phyloP scores from a whole-genome alignment of 306 rosid genomes.

The Acacia confusa region DNA sequence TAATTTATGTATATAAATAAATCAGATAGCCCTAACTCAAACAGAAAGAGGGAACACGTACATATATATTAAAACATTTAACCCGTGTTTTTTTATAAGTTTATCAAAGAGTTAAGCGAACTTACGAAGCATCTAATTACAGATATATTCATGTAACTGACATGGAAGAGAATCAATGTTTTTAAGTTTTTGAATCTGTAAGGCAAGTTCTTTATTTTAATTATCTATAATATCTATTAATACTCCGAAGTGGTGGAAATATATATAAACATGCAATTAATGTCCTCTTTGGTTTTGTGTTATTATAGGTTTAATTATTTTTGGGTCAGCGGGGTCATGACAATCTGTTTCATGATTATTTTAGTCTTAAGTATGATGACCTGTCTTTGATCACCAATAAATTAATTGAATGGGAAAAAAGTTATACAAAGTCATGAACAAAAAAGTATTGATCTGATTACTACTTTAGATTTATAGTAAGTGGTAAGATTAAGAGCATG shows the following conservation, averaged over 20 bases:
- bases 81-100: slow-evolving; percentile 28
- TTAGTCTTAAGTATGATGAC: background rate
- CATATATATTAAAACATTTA: background rate
- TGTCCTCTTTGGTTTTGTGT: background rate
- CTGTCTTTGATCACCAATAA: background rate
- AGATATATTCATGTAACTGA: background rate
- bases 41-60: background rate
- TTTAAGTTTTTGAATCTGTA: slow-evolving; percentile 4
- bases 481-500: background rate
- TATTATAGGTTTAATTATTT: background rate
- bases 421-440: background rate
- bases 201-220: slow-evolving; percentile 10
- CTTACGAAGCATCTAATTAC: slow-evolving; percentile 7
- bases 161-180: background rate
- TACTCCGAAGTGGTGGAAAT: background rate
- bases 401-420: background rate
- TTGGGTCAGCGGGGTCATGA: background rate
- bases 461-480: background rate
- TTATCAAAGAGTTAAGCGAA: slow-evolving; percentile 13
- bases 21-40: slow-evolving; percentile 20
- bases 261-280: background rate
- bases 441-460: background rate
- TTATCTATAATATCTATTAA: background rate
- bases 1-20: slow-evolving; percentile 25
- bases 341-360: background rate